These are phyloP conservation scores for Annulohypoxylon nitens DNA, from an alignment of 495 filamentous ascomycete genomes.

Conservation along the genomic window DNA sequence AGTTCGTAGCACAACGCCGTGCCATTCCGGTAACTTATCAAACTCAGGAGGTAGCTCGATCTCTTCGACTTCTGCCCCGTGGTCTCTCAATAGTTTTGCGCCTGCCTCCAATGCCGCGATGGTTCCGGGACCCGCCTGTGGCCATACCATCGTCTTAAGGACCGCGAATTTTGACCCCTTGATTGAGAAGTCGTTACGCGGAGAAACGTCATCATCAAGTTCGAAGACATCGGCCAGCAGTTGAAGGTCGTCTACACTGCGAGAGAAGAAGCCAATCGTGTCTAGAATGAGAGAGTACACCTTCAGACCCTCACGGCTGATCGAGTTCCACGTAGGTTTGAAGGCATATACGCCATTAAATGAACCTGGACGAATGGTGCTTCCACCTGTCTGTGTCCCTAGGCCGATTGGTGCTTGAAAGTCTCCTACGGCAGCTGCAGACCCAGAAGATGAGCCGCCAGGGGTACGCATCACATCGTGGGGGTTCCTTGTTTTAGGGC, in stretches of 20 bases:
- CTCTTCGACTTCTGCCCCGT: conserved; percentile 62
- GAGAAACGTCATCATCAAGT: conserved; percentile 61
- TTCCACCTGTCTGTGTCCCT: conserved; percentile 67
- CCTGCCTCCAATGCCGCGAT: conserved; percentile 58
- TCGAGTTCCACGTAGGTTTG: conserved; percentile 69
- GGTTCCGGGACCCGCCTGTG: conserved; percentile 61
- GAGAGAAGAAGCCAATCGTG: conserved; percentile 66
- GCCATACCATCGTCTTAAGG: conserved; percentile 63
- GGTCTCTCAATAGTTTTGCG: conserved; percentile 52
- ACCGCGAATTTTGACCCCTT: conserved; percentile 62
- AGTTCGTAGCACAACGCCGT: conserved; percentile 54
- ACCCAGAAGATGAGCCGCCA: conserved; percentile 67
- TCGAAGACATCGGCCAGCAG: conserved; percentile 62
- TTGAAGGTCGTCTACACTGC: conserved; percentile 64
- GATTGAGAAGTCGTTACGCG: conserved; percentile 49
- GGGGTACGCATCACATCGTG: conserved; percentile 63
- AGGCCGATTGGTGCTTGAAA: conserved; percentile 62
- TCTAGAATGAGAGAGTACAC: conserved; percentile 64
- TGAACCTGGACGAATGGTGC: conserved; percentile 64
- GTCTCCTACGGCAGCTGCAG: conserved; percentile 65
- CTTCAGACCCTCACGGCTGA: conserved; percentile 66
- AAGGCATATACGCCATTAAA: conserved; percentile 68
- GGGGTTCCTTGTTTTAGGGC: conserved; percentile 59
- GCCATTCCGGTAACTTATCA: conserved; percentile 56
- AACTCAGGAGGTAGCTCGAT: conserved; percentile 62